These are phyloP conservation scores for Vaccinium darrowii DNA, from an alignment of 148 eudicot genomes.

Conservation along the genomic window DNA sequence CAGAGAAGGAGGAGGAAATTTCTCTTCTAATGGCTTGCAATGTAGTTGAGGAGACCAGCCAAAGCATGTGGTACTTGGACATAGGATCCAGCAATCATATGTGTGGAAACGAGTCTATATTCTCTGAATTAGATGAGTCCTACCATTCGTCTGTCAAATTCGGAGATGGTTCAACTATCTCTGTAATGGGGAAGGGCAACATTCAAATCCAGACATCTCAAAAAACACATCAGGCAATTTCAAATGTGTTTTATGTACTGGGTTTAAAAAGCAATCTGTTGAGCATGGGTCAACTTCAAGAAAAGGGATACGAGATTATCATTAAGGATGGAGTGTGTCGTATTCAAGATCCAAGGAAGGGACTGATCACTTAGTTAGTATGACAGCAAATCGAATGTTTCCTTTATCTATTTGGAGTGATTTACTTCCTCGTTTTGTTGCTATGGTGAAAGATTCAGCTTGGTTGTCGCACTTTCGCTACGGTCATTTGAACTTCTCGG, in stretches of 20 bases:
- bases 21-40: conserved; percentile 3
- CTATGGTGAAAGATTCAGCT: background rate
- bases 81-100: background rate
- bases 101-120: background rate
- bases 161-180: background rate
- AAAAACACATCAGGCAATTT: background rate
- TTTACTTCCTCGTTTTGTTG: background rate
- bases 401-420: background rate
- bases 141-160: background rate
- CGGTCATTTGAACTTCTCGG: background rate
- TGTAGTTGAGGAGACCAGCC: background rate
- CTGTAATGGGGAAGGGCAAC: background rate
- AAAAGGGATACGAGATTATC: background rate
- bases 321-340: background rate
- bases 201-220: background rate
- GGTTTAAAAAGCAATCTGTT: background rate
- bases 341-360: too few species aligned
- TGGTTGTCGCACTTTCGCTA: background rate
- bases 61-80: conserved; percentile 6
- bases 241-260: background rate
- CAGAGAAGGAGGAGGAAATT: background rate
- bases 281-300: background rate
- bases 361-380: background rate
- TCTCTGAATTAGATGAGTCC: background rate
- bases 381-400: background rate